Conservation (phyloP, 2,329 filamentous ascomycete species). For the Stagonosporopsis rhizophila region DNA sequence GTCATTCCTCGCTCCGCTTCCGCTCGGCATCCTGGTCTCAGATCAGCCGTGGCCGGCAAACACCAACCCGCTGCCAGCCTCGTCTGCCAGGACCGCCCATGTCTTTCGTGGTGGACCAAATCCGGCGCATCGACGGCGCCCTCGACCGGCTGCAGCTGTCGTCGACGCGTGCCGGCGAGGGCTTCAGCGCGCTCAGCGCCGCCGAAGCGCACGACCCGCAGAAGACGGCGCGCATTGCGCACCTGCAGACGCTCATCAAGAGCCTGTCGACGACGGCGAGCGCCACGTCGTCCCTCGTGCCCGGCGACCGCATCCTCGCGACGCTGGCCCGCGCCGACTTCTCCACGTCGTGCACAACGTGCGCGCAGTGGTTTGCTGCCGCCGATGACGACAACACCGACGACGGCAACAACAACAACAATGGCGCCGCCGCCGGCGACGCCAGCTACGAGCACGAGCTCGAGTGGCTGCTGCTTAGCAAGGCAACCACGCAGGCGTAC, state of each 20-base stretch:
- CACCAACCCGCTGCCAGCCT: too few species aligned
- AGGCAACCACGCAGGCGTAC: conserved; percentile 90
- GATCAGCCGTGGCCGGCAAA: too few species aligned
- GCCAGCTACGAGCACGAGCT: conserved; percentile 73
- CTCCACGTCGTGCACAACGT: conserved; percentile 48
- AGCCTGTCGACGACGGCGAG: conserved; percentile 73
- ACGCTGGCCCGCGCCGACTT: conserved; percentile 71
- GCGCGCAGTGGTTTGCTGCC: conserved; percentile 47
- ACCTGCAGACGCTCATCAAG: conserved; percentile 73
- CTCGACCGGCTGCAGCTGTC: conserved; percentile 64
- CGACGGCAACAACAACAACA: too few species aligned
- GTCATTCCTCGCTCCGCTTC: too few species aligned
- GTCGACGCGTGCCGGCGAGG: conserved; percentile 37
- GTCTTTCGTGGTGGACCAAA: conserved; percentile 57
- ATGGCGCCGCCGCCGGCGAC: conserved; percentile 28
- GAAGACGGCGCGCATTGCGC: conserved; percentile 59
- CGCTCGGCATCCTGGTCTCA: too few species aligned
- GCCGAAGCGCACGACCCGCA: conserved; percentile 46
- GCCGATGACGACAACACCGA: too few species aligned
- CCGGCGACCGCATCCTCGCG: conserved; percentile 62
- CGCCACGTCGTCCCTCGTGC: conserved; percentile 67
- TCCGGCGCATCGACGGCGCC: conserved; percentile 64
- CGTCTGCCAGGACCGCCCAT: conserved; percentile 29
- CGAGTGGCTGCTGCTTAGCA: conserved; percentile 89
- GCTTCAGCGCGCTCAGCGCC: conserved; percentile 29